Conservation (phyloP, 2,329 filamentous ascomycete species). For the Sporothrix curviconia region DNA sequence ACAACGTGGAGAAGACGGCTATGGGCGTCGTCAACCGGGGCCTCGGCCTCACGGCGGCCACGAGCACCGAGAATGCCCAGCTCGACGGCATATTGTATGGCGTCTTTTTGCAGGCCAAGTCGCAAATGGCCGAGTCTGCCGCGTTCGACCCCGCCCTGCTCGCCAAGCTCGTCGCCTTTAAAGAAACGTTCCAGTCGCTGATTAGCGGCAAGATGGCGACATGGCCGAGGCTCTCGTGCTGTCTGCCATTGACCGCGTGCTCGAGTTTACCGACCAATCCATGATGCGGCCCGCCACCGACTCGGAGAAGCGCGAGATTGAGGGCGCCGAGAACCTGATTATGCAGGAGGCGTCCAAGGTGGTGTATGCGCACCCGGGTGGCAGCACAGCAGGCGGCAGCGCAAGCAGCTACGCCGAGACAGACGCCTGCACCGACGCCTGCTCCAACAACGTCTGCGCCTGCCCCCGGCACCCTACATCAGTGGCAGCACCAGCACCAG, state of each 20-base stretch:
- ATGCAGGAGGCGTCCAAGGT: slow-evolving; percentile 24
- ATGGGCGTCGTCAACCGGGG: slow-evolving; percentile 49
- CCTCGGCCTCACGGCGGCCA: slow-evolving; percentile 38
- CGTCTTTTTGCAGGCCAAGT: slow-evolving; percentile 29
- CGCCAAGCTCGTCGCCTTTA: slow-evolving; percentile 38
- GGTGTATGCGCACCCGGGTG: slow-evolving; percentile 22
- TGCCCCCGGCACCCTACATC: too few species aligned
- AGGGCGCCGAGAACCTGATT: slow-evolving; percentile 28
- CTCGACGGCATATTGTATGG: slow-evolving; percentile 42
- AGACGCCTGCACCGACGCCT: neutral
- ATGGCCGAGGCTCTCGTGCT: slow-evolving; percentile 42
- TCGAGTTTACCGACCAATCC: slow-evolving; percentile 41
- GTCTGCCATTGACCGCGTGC: slow-evolving; percentile 44
- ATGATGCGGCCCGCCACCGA: slow-evolving; percentile 25
- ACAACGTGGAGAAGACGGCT: slow-evolving; percentile 40
- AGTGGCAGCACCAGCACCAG: too few species aligned
- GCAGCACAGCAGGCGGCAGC: too few species aligned
- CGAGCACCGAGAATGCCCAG: slow-evolving; percentile 34
- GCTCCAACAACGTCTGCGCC: too few species aligned
- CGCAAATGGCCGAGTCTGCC: neutral
- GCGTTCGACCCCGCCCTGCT: slow-evolving; percentile 35
- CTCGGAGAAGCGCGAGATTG: slow-evolving; percentile 25
- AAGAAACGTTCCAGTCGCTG: slow-evolving; percentile 38
- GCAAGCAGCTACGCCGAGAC: neutral
- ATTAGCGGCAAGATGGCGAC: slow-evolving; percentile 34